phyloP scores from a whole-genome alignment of 2,329 filamentous ascomycete genomes.

The Botrytis aclada region DNA sequence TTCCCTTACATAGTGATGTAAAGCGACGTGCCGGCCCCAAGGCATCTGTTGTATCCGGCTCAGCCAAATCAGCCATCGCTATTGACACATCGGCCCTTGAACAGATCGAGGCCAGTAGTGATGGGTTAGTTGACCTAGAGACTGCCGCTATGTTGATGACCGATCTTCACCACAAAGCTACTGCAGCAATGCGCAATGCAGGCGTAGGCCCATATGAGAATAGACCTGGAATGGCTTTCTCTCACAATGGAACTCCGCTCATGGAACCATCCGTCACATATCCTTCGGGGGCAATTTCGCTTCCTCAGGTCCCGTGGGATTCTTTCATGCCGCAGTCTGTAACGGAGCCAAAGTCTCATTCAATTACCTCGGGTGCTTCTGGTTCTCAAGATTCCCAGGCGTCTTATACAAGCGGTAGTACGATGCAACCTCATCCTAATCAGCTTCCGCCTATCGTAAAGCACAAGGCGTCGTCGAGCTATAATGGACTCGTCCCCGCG shows the following conservation, averaged over 20 bases:
- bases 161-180: slow-evolving; percentile 95
- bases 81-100: slow-evolving; percentile 85
- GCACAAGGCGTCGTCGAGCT: slow-evolving; percentile 52
- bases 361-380: slow-evolving; percentile 65
- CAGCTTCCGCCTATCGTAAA: slow-evolving; percentile 69
- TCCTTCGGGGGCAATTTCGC: slow-evolving; percentile 71
- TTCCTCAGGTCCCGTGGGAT: slow-evolving; percentile 91
- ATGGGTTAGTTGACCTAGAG: slow-evolving; percentile 92
- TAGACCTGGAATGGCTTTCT: slow-evolving; percentile 64
- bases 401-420: slow-evolving; percentile 58
- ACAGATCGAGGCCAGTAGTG: slow-evolving; percentile 87
- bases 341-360: slow-evolving; percentile 71
- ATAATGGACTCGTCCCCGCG: slow-evolving; percentile 59
- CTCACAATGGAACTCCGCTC: slow-evolving; percentile 66
- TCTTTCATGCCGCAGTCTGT: slow-evolving; percentile 72
- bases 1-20: slow-evolving; percentile 89
- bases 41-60: slow-evolving; percentile 57
- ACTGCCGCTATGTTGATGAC: slow-evolving; percentile 98
- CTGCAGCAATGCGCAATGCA: slow-evolving; percentile 64
- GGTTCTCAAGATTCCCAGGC: slow-evolving; percentile 66
- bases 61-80: slow-evolving; percentile 74
- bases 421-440: slow-evolving; percentile 54
- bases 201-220: slow-evolving; percentile 52
- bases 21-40: slow-evolving; percentile 78
- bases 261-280: slow-evolving; percentile 78